Evolutionary conservation across 495 filamentous ascomycete genomes (phyloP), one percentile per base, ranked within the genome.

Genomic region (Trichocladium uniseriatum): DNA sequence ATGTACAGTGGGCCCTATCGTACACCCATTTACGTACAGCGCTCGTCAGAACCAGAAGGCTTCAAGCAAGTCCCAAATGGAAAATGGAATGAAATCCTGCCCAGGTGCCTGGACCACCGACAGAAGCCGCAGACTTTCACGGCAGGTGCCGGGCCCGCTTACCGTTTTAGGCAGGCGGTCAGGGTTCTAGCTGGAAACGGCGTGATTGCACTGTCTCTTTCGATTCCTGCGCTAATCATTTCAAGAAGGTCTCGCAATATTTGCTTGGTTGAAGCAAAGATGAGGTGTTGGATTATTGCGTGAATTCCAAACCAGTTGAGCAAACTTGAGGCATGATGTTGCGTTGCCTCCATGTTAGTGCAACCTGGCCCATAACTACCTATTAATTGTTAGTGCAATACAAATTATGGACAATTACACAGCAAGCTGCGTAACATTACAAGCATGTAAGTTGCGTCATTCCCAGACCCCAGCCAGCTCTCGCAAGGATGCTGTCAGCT

Each of bases 1-100:
- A 53, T 54, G 51, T 45, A 59, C 50, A 53, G 48, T 51, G 50
- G 47, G 37, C 44, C 54, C 58, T 60, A 57, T 59, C 47, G 50
- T 48, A 53, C 48, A 55, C 29, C 38, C 34, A 38, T 24, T 51
- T 40, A 48, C 47, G 54, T 45, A 49, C 45, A 45, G 49, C 48
- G 16, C 37, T 45, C 31, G 27, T 36, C 9, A 38, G 31, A 49
- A 39, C 28, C 51, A 5, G 38, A 22, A 39, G 21, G 28, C 24
- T 21, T 47, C 28, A 35, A 15, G 13, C 29, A 42, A 35, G n/a
- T 20, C 14, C 14, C 21, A 3, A 38, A 44, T 34, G n/a, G 27
- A 18, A 18, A 43, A 28, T 15, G 24, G n/a, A n/a, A n/a, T n/a
- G n/a, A n/a, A n/a, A n/a, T n/a, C n/a, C n/a, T n/a, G n/a, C 10